Base-by-base conservation (phyloP, 192 early-diverging fungal genomes). In the Umbelopsis sp. region DNA sequence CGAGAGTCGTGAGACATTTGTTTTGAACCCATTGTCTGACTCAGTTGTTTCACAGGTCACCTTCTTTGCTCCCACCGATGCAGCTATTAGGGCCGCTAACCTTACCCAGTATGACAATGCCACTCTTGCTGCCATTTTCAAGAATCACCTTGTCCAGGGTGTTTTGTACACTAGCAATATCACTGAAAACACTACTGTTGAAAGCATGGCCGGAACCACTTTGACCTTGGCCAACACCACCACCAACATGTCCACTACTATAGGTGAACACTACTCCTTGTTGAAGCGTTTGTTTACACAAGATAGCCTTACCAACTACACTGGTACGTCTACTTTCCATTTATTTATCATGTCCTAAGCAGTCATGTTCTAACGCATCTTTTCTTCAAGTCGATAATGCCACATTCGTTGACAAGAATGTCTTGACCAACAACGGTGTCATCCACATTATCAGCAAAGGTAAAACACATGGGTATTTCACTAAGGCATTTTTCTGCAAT, bases 1-100 rank as follows among this genome's bases (percentile, higher is more conserved):
- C 38, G 38, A 6, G 4, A n/a, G n/a, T n/a, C n/a, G 7, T 9
- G n/a, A 70, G 52, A 2, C 11, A 32, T 45, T 36, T 32, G 17
- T 41, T 41, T 5, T 41, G 38, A 41, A 41, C 36, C 36, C 8
- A 38, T 38, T 38, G 4, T 41, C 38, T 41, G 38, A 41, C 38
- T 38, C 26, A 29, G 8, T 29, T 7, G 52, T 53, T 56, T 52
- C 14, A 2, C 36, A 73, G 72, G 43, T 72, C 20, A 72, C 71
- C 20, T 59, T 72, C 25, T 72, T 72, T 65, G 71, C 62, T 44
- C 71, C 71, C 7, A 72, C 25, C 8, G 45, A 72, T 17, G 24
- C 24, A 21, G 71, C 36, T 16, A 17, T 31, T 8, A 32, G 34
- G 24, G 45, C 10, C 22, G 54, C 31, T 20, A 65, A 73, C 0